phyloP scores from a whole-genome alignment of 192 early-diverging fungal genomes.

The Backusella morwellensis region DNA sequence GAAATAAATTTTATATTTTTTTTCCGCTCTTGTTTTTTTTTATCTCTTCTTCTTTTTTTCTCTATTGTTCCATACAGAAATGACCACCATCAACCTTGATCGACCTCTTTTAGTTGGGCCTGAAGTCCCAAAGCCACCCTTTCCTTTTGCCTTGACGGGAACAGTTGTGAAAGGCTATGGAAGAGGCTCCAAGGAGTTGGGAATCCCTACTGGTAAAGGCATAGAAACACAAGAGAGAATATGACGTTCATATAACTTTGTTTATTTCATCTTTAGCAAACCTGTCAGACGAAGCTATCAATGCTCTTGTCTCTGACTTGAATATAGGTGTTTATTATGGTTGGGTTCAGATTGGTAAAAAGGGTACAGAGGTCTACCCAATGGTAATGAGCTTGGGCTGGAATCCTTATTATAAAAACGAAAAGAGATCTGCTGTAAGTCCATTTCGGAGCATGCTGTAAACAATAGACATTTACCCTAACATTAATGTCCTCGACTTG shows the following conservation, averaged over 20 bases:
- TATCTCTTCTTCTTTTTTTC: neutral
- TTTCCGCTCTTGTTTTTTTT: neutral
- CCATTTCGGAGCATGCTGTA: neutral
- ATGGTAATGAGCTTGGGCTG: constrained; percentile 99
- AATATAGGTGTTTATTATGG: constrained; percentile 95
- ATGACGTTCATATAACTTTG: neutral
- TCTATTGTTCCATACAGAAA: neutral
- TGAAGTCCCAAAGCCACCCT: constrained; percentile 60
- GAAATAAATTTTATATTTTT: neutral
- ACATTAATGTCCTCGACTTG: too few species aligned
- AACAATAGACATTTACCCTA: too few species aligned
- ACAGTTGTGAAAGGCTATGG: constrained; percentile 89
- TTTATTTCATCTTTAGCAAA: constrained; percentile 67
- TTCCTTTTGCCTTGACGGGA: constrained; percentile 77
- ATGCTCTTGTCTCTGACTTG: constrained; percentile 56
- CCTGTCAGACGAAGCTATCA: constrained; percentile 75
- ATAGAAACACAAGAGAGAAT: neutral
- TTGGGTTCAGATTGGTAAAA: constrained; percentile 77
- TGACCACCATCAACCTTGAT: constrained; percentile 26
- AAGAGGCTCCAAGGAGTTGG: constrained; percentile 93
- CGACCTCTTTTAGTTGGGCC: constrained; percentile 67
- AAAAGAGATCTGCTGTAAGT: constrained; percentile 86
- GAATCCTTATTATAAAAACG: constrained; percentile 99
- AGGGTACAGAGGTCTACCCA: constrained; percentile 61
- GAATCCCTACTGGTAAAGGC: constrained; percentile 88